phyloP scores from a whole-genome alignment of 257 asterid genomes.

The Euphrasia confusa region DNA sequence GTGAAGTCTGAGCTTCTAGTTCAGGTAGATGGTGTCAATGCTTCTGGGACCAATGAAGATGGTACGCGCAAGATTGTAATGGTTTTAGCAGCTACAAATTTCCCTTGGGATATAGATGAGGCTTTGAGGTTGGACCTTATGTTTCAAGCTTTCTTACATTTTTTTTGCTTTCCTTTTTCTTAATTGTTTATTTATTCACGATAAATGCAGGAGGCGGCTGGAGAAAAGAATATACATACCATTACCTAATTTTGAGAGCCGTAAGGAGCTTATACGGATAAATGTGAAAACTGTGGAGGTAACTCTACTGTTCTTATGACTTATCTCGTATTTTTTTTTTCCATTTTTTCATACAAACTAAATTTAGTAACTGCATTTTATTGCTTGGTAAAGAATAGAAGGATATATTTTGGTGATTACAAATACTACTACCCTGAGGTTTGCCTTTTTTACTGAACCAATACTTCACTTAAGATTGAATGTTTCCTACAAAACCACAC shows the following conservation, averaged over 20 bases:
- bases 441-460: too few relatives aligned
- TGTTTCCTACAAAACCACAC: too few relatives aligned
- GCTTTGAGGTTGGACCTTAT: slow-evolving; percentile 67
- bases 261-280: slow-evolving; percentile 87
- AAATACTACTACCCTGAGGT: background rate
- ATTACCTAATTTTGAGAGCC: slow-evolving; percentile 79
- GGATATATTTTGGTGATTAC: background rate
- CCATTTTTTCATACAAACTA: background rate
- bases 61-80: slow-evolving; percentile 91
- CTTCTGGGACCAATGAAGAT: slow-evolving; percentile 77
- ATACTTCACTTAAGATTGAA: too few relatives aligned
- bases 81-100: slow-evolving; percentile 99
- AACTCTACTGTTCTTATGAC: background rate
- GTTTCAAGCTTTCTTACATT: slow-evolving; percentile 17
- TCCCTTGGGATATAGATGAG: slow-evolving; percentile 99
- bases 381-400: background rate
- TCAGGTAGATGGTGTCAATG: slow-evolving; percentile 94
- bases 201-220: slow-evolving; percentile 75
- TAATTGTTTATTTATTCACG: slow-evolving; percentile 24
- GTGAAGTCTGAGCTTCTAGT: slow-evolving; percentile 91
- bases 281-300: slow-evolving; percentile 93
- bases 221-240: slow-evolving; percentile 96
- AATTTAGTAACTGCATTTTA: too few relatives aligned
- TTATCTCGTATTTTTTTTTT: background rate
- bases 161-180: background rate